phyloP scores from a whole-genome alignment of 208 protist species.

The Leptomonas seymouri region DNA sequence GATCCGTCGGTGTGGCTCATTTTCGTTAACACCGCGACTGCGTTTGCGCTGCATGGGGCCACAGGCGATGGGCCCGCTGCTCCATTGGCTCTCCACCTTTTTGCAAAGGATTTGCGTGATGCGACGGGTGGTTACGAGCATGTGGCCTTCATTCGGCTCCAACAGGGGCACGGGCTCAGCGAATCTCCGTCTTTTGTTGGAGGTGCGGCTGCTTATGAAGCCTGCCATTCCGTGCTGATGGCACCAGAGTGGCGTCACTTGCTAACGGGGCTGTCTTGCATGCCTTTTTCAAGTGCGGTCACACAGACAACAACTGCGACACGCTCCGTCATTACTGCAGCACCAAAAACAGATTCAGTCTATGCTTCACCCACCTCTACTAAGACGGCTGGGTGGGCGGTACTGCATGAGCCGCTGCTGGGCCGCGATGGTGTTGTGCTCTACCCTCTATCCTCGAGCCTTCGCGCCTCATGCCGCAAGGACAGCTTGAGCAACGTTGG shows the following conservation, averaged over 20 bases:
- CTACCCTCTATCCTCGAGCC: constrained; percentile 38
- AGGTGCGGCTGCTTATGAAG: background rate
- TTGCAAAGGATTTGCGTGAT: constrained; percentile 30
- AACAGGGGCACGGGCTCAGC: background rate
- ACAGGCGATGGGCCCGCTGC: background rate
- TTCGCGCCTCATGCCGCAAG: constrained; percentile 26
- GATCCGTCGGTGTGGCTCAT: constrained; percentile 66
- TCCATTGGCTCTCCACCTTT: constrained; percentile 28
- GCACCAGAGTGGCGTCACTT: constrained; percentile 25
- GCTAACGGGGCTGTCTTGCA: constrained; percentile 22
- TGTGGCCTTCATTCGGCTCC: constrained; percentile 65
- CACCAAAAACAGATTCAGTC: background rate
- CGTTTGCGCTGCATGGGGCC: constrained; percentile 18
- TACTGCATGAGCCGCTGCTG: constrained; percentile 55
- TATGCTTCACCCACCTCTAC: background rate
- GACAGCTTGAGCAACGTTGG: background rate
- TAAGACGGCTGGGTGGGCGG: constrained; percentile 42
- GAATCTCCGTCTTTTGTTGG: no score
- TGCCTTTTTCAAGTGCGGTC: constrained; percentile 2
- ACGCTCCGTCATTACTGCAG: background rate
- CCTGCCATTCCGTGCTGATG: constrained; percentile 1
- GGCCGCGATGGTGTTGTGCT: constrained; percentile 58
- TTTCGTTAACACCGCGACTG: constrained; percentile 52
- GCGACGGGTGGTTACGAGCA: constrained; percentile 40
- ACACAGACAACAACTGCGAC: background rate